Conservation (phyloP, 139 green algal species). For the Chloropicon primus region DNA sequence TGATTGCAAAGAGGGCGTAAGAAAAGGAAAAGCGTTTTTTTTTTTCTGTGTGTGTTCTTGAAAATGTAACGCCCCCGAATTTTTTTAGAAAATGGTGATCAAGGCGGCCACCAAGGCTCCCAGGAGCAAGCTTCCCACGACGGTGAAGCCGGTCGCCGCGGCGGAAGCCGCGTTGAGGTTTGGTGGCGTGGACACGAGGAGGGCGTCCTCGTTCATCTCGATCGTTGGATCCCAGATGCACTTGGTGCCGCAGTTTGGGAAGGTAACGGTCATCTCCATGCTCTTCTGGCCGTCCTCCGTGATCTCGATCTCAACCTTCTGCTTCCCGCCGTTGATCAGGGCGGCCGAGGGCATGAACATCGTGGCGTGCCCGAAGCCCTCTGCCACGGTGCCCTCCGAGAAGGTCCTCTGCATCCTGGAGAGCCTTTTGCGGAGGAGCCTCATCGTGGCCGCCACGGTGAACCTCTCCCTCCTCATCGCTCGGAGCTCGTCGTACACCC, state of each 20-base stretch:
- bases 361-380: background rate
- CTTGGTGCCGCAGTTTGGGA: background rate
- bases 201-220: background rate
- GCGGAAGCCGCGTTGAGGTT: background rate
- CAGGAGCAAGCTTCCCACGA: background rate
- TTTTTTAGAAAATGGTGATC: no score
- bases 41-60: no score
- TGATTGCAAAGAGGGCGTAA: no score
- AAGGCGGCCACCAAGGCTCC: no score
- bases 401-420: background rate
- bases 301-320: background rate
- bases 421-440: background rate
- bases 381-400: background rate
- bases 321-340: background rate
- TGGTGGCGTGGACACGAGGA: background rate
- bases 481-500: background rate
- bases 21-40: no score
- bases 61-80: no score
- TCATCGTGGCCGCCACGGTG: background rate
- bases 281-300: background rate
- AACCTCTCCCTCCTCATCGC: background rate
- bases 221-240: background rate
- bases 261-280: background rate
- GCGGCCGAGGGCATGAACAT: background rate
- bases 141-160: background rate